A percentile compares a stretch with the other conserved stretches of the same genome.
Evolutionary conservation across 768 basidiomycete genomes (phyloP).

Genomic region (Lactarius trivialis): DNA sequence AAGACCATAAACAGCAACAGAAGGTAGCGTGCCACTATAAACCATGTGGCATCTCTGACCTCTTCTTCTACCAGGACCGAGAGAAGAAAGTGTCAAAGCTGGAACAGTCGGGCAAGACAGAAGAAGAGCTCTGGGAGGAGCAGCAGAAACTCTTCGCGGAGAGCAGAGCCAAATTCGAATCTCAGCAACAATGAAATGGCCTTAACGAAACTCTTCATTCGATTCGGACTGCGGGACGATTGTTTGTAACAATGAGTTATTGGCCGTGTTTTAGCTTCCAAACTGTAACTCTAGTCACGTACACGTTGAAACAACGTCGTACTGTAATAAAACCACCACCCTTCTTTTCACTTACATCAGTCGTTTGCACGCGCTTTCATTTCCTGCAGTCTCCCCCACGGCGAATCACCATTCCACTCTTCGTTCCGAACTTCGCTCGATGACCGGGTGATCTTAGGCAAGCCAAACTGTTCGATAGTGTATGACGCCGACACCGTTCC

Average conservation of each 20-base stretch:
- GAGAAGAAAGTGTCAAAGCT: slow-evolving; percentile 91
- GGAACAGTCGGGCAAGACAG: slow-evolving; percentile 81
- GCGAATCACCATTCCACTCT: slow-evolving; percentile 69
- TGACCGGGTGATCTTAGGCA: slow-evolving; percentile 46
- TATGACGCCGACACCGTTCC: slow-evolving; percentile 80
- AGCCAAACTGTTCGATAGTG: slow-evolving; percentile 72
- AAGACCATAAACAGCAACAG: slow-evolving; percentile 93
- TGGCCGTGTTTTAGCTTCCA: slow-evolving; percentile 8
- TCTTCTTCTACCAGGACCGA: slow-evolving; percentile 50
- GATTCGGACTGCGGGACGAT: slow-evolving; percentile 8
- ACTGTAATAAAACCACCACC: slow-evolving; percentile 22
- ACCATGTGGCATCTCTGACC: not conserved
- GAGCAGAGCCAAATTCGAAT: slow-evolving; percentile 73
- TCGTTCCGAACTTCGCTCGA: slow-evolving; percentile 24
- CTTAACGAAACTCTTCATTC: slow-evolving; percentile 1
- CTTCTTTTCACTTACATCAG: slow-evolving; percentile 31
- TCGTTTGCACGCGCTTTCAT: slow-evolving; percentile 36
- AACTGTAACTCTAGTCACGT: slow-evolving; percentile 17
- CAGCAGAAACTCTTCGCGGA: slow-evolving; percentile 94
- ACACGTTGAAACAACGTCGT: slow-evolving; percentile 15
- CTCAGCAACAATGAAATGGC: slow-evolving; percentile 32
- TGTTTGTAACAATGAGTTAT: slow-evolving; percentile 16
- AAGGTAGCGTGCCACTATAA: slow-evolving; percentile 50
- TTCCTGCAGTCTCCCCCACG: slow-evolving; percentile 48
- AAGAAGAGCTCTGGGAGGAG: slow-evolving; percentile 80